Base-by-base conservation (phyloP, 108 stramenopile genomes). In the Fragilaria radians region DNA sequence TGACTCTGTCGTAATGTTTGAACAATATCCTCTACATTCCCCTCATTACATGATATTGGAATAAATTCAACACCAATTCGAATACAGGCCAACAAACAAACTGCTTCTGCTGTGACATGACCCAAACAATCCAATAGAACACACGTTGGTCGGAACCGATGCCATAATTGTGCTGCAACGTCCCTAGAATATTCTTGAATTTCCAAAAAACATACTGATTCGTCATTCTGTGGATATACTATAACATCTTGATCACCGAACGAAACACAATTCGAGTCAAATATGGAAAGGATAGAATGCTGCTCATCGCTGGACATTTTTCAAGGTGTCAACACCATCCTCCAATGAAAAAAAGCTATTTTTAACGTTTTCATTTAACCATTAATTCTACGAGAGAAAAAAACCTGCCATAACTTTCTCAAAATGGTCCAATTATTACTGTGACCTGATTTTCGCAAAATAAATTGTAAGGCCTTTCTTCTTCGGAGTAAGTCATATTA, bases 191-290 rank as follows among this genome's bases (percentile, higher is more conserved):
- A 29, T 46, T 76, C 61, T 54, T 71, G 75, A n/a, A 76, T 7
- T 62, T 76, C 75, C 19, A 59, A 63, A 51, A 67, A 76, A 5
- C 59, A 74, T 19, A 68, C 27, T 11, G 52, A 14, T 14, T 42
- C 36, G 36, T 42, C 14, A 42, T 14, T 42, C 36, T 14, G 36
- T 42, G 14, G 36, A 42, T 14, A 11, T 42, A 14, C n/a, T 7
- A 75, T 66, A 0, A 68, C 74, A 62, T 69, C 68, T 25, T 48
- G n/a, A 29, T 75, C 74, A 28, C 74, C 74, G 57, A 52, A 62
- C 31, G 51, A 52, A 32, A 75, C 69, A 42, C 74, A 75, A 3
- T 66, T 24, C 22, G 30, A 32, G 33, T 71, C 70, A 45, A 71
- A 71, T 22, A 19, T 23, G 5, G 49, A 45, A 23, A 67, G 48